phyloP scores from a whole-genome alignment of 2,329 filamentous ascomycete genomes.

The Dothideomycetes sp. region DNA sequence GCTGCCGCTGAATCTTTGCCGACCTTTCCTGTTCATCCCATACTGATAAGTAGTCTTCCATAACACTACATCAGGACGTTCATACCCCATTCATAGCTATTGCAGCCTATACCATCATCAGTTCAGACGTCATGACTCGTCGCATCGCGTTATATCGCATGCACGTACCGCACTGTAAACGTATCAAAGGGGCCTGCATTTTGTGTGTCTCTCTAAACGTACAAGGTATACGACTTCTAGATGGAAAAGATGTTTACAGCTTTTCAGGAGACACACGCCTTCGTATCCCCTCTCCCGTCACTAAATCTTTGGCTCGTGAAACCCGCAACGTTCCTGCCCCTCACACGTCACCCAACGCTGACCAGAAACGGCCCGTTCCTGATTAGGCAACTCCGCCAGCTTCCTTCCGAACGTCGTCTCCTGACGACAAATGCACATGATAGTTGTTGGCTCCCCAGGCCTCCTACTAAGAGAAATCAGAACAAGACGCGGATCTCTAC shows the following conservation, averaged over 20 bases:
- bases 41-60: neutral
- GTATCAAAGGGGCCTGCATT: slow-evolving; percentile 72
- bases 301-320: neutral
- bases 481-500: too few relatives aligned
- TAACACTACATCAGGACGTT: slow-evolving; percentile 1
- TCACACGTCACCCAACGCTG: neutral
- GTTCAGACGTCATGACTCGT: slow-evolving; percentile 4
- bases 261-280: neutral
- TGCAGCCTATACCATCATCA: slow-evolving; percentile 56
- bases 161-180: slow-evolving; percentile 60
- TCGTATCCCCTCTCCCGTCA: slow-evolving; percentile 2
- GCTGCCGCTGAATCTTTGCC: slow-evolving; percentile 80
- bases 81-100: slow-evolving; percentile 94
- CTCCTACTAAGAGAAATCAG: too few relatives aligned
- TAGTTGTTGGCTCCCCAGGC: too few relatives aligned
- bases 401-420: too few relatives aligned
- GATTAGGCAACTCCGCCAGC: too few relatives aligned
- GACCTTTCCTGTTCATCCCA: slow-evolving; percentile 57
- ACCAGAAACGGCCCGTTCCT: too few relatives aligned
- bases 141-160: neutral
- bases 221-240: neutral
- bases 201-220: slow-evolving; percentile 9
- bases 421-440: too few relatives aligned
- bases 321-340: neutral
- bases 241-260: neutral